A percentile compares a stretch with the other conserved stretches of the same genome.
These are phyloP conservation scores for Kandelia obovata DNA, from an alignment of 345 rosid species.

Conservation along the genomic window DNA sequence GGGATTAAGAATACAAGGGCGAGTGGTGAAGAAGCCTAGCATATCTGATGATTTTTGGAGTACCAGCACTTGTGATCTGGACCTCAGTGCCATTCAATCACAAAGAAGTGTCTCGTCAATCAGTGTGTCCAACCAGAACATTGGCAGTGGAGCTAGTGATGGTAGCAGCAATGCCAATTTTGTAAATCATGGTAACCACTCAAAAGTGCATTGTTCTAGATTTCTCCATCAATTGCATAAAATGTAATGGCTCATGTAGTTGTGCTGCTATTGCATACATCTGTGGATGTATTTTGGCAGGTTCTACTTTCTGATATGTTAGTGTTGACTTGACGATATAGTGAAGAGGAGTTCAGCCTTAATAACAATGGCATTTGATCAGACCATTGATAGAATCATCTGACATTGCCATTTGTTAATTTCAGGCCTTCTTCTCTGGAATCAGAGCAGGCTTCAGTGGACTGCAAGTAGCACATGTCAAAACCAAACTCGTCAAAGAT, in stretches of 20 bases:
- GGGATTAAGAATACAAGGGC: slow-evolving; percentile 34
- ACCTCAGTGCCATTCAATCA: slow-evolving; percentile 28
- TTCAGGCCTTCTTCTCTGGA: slow-evolving; percentile 32
- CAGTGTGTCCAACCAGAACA: slow-evolving; percentile 21
- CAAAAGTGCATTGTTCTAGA: neutral
- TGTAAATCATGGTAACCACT: slow-evolving; percentile 26
- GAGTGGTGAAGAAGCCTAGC: slow-evolving; percentile 25
- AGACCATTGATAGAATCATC: neutral
- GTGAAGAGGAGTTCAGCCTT: neutral
- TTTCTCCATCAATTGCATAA: neutral
- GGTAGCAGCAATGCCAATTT: slow-evolving; percentile 17
- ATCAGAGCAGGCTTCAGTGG: slow-evolving; percentile 28
- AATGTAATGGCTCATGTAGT: neutral
- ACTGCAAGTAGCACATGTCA: slow-evolving; percentile 14
- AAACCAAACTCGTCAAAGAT: slow-evolving; percentile 13
- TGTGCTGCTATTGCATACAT: neutral
- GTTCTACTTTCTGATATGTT: neutral
- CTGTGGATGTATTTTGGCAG: neutral
- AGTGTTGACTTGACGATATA: neutral
- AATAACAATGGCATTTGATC: neutral
- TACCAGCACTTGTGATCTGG: slow-evolving; percentile 32
- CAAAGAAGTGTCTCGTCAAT: slow-evolving; percentile 28
- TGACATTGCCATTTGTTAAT: neutral
- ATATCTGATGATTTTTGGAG: slow-evolving; percentile 31
- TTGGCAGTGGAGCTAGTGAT: slow-evolving; percentile 5